Evolutionary conservation across 2,329 filamentous ascomycete genomes (phyloP), one percentile per base, ranked within the genome.

Genomic region (Microcyclosporella mali): DNA sequence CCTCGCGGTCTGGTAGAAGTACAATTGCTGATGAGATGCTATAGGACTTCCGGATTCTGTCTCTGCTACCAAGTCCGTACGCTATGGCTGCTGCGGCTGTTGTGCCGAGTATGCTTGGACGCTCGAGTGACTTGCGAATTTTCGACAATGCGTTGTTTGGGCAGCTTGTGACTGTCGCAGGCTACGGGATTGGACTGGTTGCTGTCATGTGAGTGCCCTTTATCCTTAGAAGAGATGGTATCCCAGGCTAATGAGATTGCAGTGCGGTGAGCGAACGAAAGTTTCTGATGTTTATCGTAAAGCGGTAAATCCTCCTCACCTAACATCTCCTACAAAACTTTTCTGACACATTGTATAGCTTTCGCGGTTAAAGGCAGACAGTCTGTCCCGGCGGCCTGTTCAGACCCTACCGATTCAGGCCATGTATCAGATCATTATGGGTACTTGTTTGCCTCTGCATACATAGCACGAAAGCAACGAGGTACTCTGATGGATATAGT

Each of bases 61-160:
- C 57, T 12, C 41, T 61, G 2, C 21, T 66, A 42, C 65, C 65
- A 7, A 63, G 55, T 29, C 33, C 50, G 14, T 53, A 49, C n/a
- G 65, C 65, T 30, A 55, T 66, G 8, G 68, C 63, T 14, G 55
- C 50, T 19, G 63, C 64, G 3, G 59, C 62, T 3, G 49, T 66
- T 3, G 52, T 69, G 10, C 63, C 66, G 14, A 54, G 56, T 11
- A 17, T 70, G 45, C 55, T 72, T 45, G 56, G 56, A 29, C 55
- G 21, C n/a, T n/a, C n/a, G n/a, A n/a, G n/a, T 50, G 35, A 61
- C 57, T 15, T 54, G 47, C 11, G 51, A 47, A 3, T 14, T 55
- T 6, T 18, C 70, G 15, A 44, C 28, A 67, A 67, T 47, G 68
- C 69, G 0, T 39, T 69, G 6, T 17, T 70, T 6, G 69, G 66